phyloP scores from a whole-genome alignment of 306 rosid genomes.

The Canavalia ensiformis region DNA sequence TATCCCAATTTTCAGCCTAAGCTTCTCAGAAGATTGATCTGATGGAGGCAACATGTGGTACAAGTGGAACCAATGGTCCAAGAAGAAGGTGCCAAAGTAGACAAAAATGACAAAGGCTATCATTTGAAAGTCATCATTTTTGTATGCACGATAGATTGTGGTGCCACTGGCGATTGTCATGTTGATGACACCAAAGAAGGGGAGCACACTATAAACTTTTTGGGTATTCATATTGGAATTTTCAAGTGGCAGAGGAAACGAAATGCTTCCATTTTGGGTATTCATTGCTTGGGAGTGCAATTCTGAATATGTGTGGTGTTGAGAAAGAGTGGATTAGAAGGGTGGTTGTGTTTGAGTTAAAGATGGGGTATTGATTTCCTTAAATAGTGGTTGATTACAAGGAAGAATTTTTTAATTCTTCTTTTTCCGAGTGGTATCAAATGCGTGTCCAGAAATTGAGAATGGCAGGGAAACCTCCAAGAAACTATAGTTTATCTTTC shows the following conservation, averaged over 20 bases:
- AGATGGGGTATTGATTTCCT: neutral
- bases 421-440: neutral
- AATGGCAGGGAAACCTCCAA: too few species aligned
- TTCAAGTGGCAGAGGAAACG: neutral
- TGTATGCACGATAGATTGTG: slow-evolving; percentile 24
- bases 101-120: neutral
- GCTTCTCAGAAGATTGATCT: neutral
- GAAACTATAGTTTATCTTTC: too few species aligned
- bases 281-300: slow-evolving; percentile 3
- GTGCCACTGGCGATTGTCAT: neutral
- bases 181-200: slow-evolving; percentile 20
- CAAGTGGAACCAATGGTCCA: slow-evolving; percentile 30
- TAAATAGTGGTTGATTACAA: neutral
- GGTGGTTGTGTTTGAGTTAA: neutral
- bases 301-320: neutral
- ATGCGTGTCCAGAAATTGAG: neutral
- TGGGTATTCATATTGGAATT: neutral
- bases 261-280: neutral
- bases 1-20: slow-evolving; percentile 23
- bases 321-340: neutral
- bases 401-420: neutral
- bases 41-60: neutral
- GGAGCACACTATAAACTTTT: neutral
- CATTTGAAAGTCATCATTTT: neutral
- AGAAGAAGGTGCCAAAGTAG: slow-evolving; percentile 8